Percentiles rank a stretch among this genome's conserved stretches.
These are phyloP conservation scores for Pascua sp. DNA, from an alignment of 1,284 basidiomycete species.

Conservation along the genomic window DNA sequence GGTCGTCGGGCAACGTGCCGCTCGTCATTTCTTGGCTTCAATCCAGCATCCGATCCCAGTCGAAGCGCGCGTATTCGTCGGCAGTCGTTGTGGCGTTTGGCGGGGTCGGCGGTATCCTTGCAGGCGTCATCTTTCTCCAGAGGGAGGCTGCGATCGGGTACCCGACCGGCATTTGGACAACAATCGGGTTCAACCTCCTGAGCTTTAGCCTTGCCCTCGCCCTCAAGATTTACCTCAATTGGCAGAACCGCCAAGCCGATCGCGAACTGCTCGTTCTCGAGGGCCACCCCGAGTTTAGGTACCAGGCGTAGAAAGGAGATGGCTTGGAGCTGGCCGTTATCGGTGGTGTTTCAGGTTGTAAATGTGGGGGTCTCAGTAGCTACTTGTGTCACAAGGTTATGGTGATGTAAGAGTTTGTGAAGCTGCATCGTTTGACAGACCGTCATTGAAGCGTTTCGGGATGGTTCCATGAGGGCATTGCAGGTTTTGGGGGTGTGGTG, in stretches of 20 bases:
- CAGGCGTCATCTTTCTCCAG: slow-evolving; percentile 8
- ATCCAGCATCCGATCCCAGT: slow-evolving; percentile 49
- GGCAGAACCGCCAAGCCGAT: slow-evolving; percentile 7
- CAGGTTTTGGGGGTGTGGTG: too few species aligned
- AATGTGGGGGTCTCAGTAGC: too few species aligned
- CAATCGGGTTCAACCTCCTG: not conserved
- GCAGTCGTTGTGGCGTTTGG: slow-evolving; percentile 48
- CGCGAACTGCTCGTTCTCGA: slow-evolving; percentile 5
- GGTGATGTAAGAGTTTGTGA: too few species aligned
- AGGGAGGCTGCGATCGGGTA: slow-evolving; percentile 8
- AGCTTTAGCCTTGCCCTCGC: not conserved
- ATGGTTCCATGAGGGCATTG: too few species aligned
- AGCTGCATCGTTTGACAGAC: too few species aligned
- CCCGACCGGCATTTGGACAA: slow-evolving; percentile 9
- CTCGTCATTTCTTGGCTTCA: slow-evolving; percentile 39
- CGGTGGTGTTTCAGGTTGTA: too few species aligned
- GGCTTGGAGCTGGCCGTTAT: not conserved
- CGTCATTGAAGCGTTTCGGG: too few species aligned
- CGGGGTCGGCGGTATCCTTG: slow-evolving; percentile 51
- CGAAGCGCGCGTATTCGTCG: slow-evolving; percentile 43
- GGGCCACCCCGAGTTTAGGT: slow-evolving; percentile 7
- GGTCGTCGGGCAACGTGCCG: slow-evolving; percentile 37
- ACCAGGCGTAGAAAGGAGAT: not conserved
- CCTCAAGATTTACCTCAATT: slow-evolving; percentile 4
- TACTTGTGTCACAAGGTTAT: too few species aligned